Conservation (phyloP, 306 rosid species). For the Gastrolobium villosum region DNA sequence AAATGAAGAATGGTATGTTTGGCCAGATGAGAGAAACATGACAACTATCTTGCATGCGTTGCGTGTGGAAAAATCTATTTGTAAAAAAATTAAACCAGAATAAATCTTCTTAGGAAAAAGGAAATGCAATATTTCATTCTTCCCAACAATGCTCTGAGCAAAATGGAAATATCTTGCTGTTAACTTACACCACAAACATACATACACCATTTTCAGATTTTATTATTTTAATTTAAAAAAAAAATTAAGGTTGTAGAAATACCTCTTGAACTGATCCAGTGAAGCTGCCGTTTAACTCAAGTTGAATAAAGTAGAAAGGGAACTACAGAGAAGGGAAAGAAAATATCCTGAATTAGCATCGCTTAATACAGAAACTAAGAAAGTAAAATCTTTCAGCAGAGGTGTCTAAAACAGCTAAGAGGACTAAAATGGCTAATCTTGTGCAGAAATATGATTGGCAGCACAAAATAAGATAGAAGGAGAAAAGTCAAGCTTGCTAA, state of each 20-base stretch:
- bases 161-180: constrained; percentile 26
- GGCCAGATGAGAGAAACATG: constrained; percentile 31
- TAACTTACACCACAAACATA: constrained; percentile 43
- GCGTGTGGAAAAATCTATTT: constrained; percentile 33
- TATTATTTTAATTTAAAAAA: background rate
- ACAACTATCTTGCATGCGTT: constrained; percentile 22
- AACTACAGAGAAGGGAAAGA: constrained; percentile 60
- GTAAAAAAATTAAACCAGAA: constrained; percentile 26
- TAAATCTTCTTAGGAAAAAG: constrained; percentile 29
- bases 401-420: background rate
- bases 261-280: constrained; percentile 54
- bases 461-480: constrained; percentile 10
- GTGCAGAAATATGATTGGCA: constrained; percentile 26
- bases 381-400: background rate
- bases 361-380: constrained; percentile 12
- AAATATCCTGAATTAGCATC: constrained; percentile 43
- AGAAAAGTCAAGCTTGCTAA: constrained; percentile 3
- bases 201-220: constrained; percentile 36
- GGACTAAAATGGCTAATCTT: constrained; percentile 16
- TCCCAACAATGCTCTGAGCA: constrained; percentile 42
- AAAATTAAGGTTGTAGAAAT: constrained; percentile 43
- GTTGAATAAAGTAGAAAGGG: constrained; percentile 78
- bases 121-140: constrained; percentile 21
- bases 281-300: constrained; percentile 53
- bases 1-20: constrained; percentile 6